Evolutionary conservation across 2,329 filamentous ascomycete species (phyloP).

Genomic region (Tricladium varicosporioides): DNA sequence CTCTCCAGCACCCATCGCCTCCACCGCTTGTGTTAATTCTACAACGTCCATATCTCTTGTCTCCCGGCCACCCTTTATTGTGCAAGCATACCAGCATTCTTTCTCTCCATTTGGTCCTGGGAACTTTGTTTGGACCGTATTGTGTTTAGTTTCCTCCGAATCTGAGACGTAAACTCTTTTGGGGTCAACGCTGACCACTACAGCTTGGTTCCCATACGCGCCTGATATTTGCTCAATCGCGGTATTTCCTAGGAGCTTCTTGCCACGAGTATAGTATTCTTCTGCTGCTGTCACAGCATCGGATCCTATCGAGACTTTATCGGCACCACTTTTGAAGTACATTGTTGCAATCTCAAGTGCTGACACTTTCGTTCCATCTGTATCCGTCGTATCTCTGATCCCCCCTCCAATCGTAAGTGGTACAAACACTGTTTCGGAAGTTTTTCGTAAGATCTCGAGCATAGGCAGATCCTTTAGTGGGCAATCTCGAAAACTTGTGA

Average conservation of each 20-base stretch:
- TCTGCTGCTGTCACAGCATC: constrained; percentile 93
- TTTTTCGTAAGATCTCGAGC: constrained; percentile 86
- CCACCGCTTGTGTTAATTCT: constrained; percentile 82
- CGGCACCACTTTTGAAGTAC: constrained; percentile 96
- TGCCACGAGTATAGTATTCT: constrained; percentile 74
- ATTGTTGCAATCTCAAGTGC: constrained; percentile 91
- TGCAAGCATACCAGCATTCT: constrained; percentile 97
- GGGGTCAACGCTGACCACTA: constrained; percentile 93
- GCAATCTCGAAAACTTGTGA: constrained; percentile 95
- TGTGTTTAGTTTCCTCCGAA: constrained; percentile 68
- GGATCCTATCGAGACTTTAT: constrained; percentile 96
- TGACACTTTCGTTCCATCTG: constrained; percentile 80
- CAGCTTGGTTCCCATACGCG: constrained; percentile 94
- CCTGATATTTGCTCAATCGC: constrained; percentile 93
- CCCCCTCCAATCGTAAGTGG: constrained; percentile 94
- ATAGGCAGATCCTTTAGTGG: constrained; percentile 90
- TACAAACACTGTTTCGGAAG: constrained; percentile 91
- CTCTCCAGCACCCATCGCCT: constrained; percentile 94
- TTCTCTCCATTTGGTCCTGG: constrained; percentile 74
- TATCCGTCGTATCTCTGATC: constrained; percentile 88
- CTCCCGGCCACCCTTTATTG: constrained; percentile 91
- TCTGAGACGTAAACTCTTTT: constrained; percentile 80
- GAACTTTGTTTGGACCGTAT: constrained; percentile 66
- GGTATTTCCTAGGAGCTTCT: constrained; percentile 72
- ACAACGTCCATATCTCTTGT: constrained; percentile 91